Base-by-base conservation (phyloP, 2,329 filamentous ascomycete species). In the Penicillium rolfsii region DNA sequence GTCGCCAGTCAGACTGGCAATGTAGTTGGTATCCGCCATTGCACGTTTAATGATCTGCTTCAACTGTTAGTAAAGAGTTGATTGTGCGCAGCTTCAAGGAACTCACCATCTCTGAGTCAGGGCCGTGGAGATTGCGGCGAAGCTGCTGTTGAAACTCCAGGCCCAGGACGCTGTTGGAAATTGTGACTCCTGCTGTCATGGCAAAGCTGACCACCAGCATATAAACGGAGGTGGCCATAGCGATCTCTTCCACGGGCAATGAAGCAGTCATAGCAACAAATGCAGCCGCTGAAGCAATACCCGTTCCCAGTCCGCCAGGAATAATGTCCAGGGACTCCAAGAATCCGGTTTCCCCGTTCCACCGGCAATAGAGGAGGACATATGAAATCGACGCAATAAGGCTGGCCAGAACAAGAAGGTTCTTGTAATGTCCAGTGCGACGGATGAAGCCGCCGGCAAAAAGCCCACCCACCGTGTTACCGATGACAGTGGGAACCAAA, bases 401-500 rank as follows among this genome's bases (percentile, higher is more conserved):
- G 0, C 83, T 81, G 0, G 84, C 82, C 0, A 85, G 53, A 0
- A 85, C 76, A 0, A 86, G 77, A 0, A 87, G 77, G 0, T 71
- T 64, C 61, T 87, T 89, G 71, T 89, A 90, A 0, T 80, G 79
- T 0, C 87, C 87, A 0, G 86, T 89, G 22, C 76, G 79, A 43
- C 82, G 81, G 67, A 89, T 89, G 52, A 82, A 78, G 0, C 78
- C 67, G 0, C 89, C 89, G 0, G 87, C 82, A 0, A 87, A 45
- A 1, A 91, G 76, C 0, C 87, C 87, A 0, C 88, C 89, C 0
- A 76, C 36, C 1, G 88, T 85, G 66, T 91, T 91, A 0, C 89
- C 89, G 0, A 84, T 74, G 0, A 91, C 87, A 0, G 89, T 86
- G 0, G 89, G 89, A 43, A 91, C 81, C 0, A 92, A 77, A 66